Evolutionary conservation across 2,329 filamentous ascomycete species (phyloP).

Genomic region (Hyphodiscus sp.): DNA sequence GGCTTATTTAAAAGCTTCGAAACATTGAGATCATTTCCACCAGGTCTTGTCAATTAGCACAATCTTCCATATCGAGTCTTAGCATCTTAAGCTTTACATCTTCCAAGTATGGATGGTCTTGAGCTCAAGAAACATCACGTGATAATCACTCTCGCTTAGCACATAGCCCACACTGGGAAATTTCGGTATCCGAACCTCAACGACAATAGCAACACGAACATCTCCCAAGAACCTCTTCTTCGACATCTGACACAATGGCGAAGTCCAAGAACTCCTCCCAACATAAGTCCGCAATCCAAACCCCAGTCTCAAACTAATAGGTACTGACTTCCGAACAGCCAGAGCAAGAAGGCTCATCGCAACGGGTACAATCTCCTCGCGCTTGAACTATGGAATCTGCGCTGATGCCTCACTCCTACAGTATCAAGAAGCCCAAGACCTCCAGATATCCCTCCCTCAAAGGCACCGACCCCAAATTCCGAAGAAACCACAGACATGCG

Average conservation of each 20-base stretch:
- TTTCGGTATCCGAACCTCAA: neutral
- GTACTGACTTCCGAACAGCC: constrained; percentile 27
- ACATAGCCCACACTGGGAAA: neutral
- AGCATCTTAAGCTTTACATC: no score
- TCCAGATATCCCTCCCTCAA: constrained; percentile 98
- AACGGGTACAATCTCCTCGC: constrained; percentile 66
- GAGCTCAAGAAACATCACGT: no score
- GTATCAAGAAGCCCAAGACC: constrained; percentile 99
- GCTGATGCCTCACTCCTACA: constrained; percentile 35
- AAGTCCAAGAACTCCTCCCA: constrained; percentile 1
- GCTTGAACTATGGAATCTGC: neutral
- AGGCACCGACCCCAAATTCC: constrained; percentile 99
- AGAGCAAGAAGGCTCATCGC: constrained; percentile 96
- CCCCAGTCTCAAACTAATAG: neutral
- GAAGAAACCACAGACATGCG: constrained; percentile 99
- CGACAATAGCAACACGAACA: neutral
- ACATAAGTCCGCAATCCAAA: neutral
- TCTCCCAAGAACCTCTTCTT: neutral
- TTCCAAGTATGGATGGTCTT: no score
- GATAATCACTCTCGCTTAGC: no score
- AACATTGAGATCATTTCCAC: no score
- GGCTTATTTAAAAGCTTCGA: no score
- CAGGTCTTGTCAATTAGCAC: no score
- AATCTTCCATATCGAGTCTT: no score
- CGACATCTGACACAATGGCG: constrained; percentile 9